Conservation (phyloP, 2,329 filamentous ascomycete genomes). For the Aspergillus awamori region DNA sequence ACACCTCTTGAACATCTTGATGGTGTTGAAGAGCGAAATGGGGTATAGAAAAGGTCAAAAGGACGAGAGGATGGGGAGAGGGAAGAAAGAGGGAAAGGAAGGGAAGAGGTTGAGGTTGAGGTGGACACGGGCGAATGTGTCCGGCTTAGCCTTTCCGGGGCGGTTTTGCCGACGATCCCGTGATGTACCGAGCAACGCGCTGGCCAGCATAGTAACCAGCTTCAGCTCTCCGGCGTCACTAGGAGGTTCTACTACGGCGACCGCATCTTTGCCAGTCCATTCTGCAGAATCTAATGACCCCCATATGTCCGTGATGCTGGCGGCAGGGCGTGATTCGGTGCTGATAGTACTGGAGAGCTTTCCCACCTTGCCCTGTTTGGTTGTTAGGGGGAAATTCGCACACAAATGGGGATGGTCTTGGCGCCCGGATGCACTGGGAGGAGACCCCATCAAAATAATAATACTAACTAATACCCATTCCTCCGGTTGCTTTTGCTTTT, state of each 20-base stretch:
- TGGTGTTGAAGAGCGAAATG: slow-evolving; percentile 50
- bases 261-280: neutral
- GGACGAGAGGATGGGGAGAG: slow-evolving; percentile 38
- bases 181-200: slow-evolving; percentile 42
- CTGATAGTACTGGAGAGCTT: neutral
- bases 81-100: slow-evolving; percentile 35
- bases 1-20: slow-evolving; percentile 66
- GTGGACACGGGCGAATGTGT: slow-evolving; percentile 35
- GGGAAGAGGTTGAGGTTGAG: slow-evolving; percentile 34
- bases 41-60: slow-evolving; percentile 36
- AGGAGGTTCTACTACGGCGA: neutral
- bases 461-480: neutral
- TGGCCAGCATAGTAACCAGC: neutral
- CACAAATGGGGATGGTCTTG: slow-evolving; percentile 31
- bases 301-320: neutral
- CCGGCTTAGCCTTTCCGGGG: slow-evolving; percentile 45
- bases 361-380: slow-evolving; percentile 17
- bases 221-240: neutral
- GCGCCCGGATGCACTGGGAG: slow-evolving; percentile 27
- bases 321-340: neutral
- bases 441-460: slow-evolving; percentile 11
- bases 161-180: slow-evolving; percentile 48
- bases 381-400: slow-evolving; percentile 26
- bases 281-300: neutral
- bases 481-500: neutral